These are phyloP conservation scores for Botrytis aclada DNA, from an alignment of 2,329 filamentous ascomycete species.

Conservation along the genomic window DNA sequence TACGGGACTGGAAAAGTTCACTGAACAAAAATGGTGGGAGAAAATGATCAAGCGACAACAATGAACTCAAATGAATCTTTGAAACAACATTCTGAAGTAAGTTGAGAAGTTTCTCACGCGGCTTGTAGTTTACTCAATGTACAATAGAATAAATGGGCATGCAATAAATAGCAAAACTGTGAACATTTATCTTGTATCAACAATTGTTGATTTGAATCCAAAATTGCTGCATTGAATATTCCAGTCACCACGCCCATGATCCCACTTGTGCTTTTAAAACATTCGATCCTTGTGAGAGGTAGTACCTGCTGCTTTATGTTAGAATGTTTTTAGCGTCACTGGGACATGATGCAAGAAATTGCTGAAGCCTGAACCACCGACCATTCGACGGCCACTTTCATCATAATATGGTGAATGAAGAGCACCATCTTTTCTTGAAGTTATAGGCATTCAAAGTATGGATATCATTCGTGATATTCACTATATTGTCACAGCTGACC, in stretches of 20 bases:
- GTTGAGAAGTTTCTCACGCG: background rate
- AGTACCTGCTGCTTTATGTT: background rate
- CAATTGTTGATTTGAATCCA: background rate
- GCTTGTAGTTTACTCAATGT: background rate
- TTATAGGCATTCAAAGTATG: background rate
- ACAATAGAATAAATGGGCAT: background rate
- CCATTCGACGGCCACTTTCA: background rate
- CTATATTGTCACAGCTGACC: background rate
- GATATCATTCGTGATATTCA: background rate
- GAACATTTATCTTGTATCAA: background rate
- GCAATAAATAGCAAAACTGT: background rate
- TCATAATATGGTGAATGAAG: background rate
- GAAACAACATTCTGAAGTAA: background rate
- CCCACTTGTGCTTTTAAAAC: background rate
- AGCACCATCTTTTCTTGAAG: background rate
- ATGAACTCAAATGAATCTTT: background rate
- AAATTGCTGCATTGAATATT: background rate
- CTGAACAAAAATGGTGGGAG: conserved; percentile 7
- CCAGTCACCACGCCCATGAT: background rate
- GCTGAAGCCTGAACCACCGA: background rate
- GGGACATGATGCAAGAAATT: background rate
- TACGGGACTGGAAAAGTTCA: conserved; percentile 40
- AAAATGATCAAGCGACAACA: background rate
- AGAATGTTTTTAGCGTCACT: background rate
- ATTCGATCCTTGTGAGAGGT: background rate